Conservation (phyloP, 768 basidiomycete species). For the Xerocomus potaroensis region DNA sequence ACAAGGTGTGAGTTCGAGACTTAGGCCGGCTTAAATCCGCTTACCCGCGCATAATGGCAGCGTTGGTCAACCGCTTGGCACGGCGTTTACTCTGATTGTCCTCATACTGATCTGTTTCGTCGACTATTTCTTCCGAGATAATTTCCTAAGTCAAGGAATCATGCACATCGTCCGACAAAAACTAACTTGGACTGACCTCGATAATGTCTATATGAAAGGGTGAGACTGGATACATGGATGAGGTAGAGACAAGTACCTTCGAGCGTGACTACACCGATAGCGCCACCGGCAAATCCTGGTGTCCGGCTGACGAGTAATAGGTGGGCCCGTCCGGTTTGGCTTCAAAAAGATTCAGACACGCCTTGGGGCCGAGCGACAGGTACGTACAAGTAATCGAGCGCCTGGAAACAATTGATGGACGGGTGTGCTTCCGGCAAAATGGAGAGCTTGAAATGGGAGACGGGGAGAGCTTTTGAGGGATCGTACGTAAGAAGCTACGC, state of each 20-base stretch:
- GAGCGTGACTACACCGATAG: slow-evolving; percentile 86
- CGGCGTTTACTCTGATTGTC: slow-evolving; percentile 78
- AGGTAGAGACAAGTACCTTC: slow-evolving; percentile 50
- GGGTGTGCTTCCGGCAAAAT: slow-evolving; percentile 88
- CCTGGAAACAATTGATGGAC: slow-evolving; percentile 90
- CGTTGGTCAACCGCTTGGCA: slow-evolving; percentile 68
- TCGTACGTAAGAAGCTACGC: slow-evolving; percentile 82
- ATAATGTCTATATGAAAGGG: slow-evolving; percentile 57
- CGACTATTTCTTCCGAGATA: slow-evolving; percentile 92
- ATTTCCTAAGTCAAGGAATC: too few relatives aligned
- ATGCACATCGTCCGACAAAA: too few relatives aligned
- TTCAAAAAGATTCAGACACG: slow-evolving; percentile 36
- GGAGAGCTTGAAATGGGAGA: slow-evolving; percentile 71
- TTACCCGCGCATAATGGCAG: slow-evolving; percentile 76
- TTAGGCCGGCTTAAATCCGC: slow-evolving; percentile 2
- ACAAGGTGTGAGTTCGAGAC: neutral
- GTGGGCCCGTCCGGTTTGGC: slow-evolving; percentile 94
- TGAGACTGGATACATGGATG: neutral
- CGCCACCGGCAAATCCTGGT: slow-evolving; percentile 80
- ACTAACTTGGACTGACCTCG: slow-evolving; percentile 50
- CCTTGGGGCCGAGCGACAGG: neutral
- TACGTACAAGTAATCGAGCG: slow-evolving; percentile 83
- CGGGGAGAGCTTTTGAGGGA: slow-evolving; percentile 69
- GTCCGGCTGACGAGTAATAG: slow-evolving; percentile 79
- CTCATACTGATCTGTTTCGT: slow-evolving; percentile 89